These are phyloP conservation scores for Chalaropsis thielavioides DNA, from an alignment of 2,329 filamentous ascomycete species.

Conservation along the genomic window DNA sequence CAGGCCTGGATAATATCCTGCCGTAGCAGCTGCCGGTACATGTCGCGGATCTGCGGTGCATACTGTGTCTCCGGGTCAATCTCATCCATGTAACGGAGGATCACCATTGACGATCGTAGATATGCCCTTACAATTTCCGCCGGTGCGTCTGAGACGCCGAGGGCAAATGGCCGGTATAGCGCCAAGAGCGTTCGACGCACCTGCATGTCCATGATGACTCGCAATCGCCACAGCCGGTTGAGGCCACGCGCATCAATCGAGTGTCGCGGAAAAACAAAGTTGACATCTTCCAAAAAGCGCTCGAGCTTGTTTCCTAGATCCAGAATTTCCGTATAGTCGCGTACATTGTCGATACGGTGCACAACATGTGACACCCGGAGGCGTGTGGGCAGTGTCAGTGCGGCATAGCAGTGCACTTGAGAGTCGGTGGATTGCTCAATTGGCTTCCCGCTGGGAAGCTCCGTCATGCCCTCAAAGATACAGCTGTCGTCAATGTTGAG, in stretches of 20 bases:
- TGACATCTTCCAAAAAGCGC: constrained; percentile 39
- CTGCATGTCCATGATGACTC: constrained; percentile 40
- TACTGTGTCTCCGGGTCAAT: constrained; percentile 34
- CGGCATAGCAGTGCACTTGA: constrained; percentile 40
- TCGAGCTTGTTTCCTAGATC: constrained; percentile 41
- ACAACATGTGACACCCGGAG: constrained; percentile 37
- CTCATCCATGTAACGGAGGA: constrained; percentile 42
- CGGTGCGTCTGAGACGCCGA: constrained; percentile 37
- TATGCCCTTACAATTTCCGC: constrained; percentile 38
- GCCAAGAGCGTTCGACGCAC: constrained; percentile 37
- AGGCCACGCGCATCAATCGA: constrained; percentile 30
- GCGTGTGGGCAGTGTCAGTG: constrained; percentile 35
- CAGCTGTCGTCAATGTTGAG: constrained; percentile 40
- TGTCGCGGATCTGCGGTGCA: constrained; percentile 35
- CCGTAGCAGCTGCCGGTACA: constrained; percentile 39
- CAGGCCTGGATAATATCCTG: constrained; percentile 41
- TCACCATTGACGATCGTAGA: constrained; percentile 39
- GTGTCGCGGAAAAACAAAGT: constrained; percentile 36
- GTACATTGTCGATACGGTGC: constrained; percentile 36
- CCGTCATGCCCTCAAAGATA: constrained; percentile 33
- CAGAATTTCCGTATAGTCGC: constrained; percentile 39
- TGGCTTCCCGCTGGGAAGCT: constrained; percentile 35
- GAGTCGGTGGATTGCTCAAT: constrained; percentile 39
- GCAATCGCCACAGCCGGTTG: constrained; percentile 37
- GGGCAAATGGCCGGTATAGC: constrained; percentile 40